phyloP scores from a whole-genome alignment of 1,284 basidiomycete genomes.

The Termitomyces sp. region DNA sequence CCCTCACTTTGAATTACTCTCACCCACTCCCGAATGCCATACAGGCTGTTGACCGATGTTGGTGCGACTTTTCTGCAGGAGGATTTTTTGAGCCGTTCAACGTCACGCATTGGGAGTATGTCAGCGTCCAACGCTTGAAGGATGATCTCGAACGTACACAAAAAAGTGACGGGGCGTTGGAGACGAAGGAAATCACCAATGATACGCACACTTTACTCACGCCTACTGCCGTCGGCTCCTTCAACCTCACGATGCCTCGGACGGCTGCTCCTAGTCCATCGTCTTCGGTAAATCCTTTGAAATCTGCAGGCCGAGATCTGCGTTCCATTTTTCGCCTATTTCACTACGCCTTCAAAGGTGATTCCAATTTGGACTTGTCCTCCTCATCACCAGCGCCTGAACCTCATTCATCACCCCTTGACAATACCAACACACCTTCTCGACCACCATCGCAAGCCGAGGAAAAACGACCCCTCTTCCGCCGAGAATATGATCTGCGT shows the following conservation, averaged over 20 bases:
- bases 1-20: conserved; percentile 28
- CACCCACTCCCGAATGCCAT: conserved; percentile 44
- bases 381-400: conserved; percentile 6
- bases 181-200: conserved; percentile 15
- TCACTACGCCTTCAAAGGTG: conserved; percentile 10
- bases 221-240: neutral
- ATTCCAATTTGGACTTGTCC: neutral
- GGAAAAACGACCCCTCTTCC: conserved; percentile 29
- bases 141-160: conserved; percentile 41
- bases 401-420: conserved; percentile 6
- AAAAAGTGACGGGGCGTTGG: conserved; percentile 22
- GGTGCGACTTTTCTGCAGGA: conserved; percentile 65
- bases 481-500: conserved; percentile 62
- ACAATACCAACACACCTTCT: neutral
- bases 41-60: conserved; percentile 67
- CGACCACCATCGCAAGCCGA: neutral
- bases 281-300: conserved; percentile 3
- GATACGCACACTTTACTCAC: conserved; percentile 1
- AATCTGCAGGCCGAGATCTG: conserved; percentile 8
- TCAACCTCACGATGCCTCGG: conserved; percentile 14
- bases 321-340: conserved; percentile 15
- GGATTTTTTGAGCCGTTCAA: conserved; percentile 70
- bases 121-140: conserved; percentile 48
- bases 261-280: conserved; percentile 13
- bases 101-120: conserved; percentile 62